phyloP scores from a whole-genome alignment of 2,329 filamentous ascomycete species.

The Alternaria triticina region DNA sequence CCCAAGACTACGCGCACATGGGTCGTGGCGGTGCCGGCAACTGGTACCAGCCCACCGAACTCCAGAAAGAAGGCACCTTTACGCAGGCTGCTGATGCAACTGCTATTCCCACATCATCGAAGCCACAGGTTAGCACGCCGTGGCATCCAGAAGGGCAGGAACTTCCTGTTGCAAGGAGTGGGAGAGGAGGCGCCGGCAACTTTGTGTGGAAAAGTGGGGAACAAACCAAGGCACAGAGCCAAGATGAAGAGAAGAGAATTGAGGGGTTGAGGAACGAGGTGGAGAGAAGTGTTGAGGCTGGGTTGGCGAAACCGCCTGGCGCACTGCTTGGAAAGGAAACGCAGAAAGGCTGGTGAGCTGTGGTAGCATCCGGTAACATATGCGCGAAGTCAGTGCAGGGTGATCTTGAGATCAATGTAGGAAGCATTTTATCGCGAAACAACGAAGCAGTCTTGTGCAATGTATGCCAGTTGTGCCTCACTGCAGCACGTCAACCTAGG shows the following conservation, averaged over 20 bases:
- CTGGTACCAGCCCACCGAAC: conserved; percentile 52
- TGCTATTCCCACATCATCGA: conserved; percentile 31
- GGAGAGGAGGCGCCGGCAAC: conserved; percentile 57
- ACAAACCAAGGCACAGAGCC: conserved; percentile 32
- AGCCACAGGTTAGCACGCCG: conserved; percentile 39
- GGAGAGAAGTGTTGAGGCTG: conserved; percentile 51
- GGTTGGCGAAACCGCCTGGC: conserved; percentile 48
- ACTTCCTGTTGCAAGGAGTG: conserved; percentile 45
- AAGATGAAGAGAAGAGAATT: conserved; percentile 26
- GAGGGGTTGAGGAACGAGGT: conserved; percentile 42
- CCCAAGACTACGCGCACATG: conserved; percentile 52
- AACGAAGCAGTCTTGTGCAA: background rate
- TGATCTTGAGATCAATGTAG: background rate
- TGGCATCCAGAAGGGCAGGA: conserved; percentile 44
- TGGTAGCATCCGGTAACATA: background rate
- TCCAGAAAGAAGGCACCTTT: conserved; percentile 50
- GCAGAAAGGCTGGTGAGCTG: conserved; percentile 27
- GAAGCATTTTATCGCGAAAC: background rate
- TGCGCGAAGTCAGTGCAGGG: background rate
- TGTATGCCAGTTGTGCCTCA: background rate
- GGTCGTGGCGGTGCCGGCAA: conserved; percentile 57
- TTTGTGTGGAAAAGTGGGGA: conserved; percentile 51
- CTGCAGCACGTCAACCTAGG: background rate
- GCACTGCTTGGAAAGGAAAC: conserved; percentile 48
- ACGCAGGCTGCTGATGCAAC: conserved; percentile 36